These are phyloP conservation scores for Annona squamosa DNA, from an alignment of 164 flowering plant species.

Conservation along the genomic window DNA sequence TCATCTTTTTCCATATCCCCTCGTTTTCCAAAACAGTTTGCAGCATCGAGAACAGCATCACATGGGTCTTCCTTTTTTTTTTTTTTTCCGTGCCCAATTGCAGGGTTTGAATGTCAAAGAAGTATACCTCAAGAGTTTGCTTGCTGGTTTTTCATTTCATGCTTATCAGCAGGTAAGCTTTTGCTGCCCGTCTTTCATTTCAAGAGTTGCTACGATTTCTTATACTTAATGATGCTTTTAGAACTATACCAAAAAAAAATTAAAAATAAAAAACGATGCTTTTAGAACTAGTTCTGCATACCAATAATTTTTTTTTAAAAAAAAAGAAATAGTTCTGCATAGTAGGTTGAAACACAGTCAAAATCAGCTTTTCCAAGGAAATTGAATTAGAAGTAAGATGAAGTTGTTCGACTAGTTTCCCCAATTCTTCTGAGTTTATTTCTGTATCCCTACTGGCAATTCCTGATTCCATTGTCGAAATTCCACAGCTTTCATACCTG, in stretches of 20 bases:
- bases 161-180: constrained; percentile 88
- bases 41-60: neutral
- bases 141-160: constrained; percentile 93
- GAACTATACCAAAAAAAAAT: no score
- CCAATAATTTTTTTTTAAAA: no score
- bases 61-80: neutral
- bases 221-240: no score
- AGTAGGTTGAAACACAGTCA: no score
- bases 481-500: constrained; percentile 88
- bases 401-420: no score
- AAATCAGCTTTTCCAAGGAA: no score
- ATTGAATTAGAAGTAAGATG: no score
- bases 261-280: no score
- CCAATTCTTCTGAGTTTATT: no score
- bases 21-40: neutral
- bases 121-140: constrained; percentile 47
- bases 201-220: neutral
- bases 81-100: neutral
- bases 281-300: no score
- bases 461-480: neutral
- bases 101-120: constrained; percentile 72
- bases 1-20: neutral
- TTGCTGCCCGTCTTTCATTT: neutral
- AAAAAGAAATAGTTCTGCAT: no score
- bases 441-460: neutral